Percentiles rank a stretch among this genome's conserved stretches.
These are phyloP conservation scores for Phalaenopsis equestris DNA, from an alignment of 106 monocot genomes.

Conservation along the genomic window DNA sequence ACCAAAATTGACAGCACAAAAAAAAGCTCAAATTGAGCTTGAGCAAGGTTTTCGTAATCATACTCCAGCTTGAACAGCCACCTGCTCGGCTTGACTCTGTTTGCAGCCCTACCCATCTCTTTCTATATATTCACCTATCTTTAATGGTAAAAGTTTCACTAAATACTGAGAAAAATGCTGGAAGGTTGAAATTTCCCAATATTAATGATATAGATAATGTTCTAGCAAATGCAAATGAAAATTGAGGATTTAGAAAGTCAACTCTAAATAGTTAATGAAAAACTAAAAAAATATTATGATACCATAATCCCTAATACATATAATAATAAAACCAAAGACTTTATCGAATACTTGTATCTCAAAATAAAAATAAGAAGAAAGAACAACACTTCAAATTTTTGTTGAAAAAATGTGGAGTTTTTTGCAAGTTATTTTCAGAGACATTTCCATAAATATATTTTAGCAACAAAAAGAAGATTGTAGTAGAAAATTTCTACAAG, in stretches of 20 bases:
- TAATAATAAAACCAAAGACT: not conserved
- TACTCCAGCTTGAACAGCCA: too few species aligned
- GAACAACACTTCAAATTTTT: not conserved
- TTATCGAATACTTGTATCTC: not conserved
- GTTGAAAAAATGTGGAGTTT: too few species aligned
- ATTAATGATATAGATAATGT: not conserved
- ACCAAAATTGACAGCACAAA: too few species aligned
- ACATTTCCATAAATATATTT: not conserved
- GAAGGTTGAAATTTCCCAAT: not conserved
- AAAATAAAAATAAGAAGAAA: not conserved
- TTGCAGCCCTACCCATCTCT: not conserved
- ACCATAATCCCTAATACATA: not conserved
- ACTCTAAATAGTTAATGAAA: not conserved
- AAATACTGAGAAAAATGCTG: not conserved
- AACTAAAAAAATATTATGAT: not conserved
- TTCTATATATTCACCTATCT: not conserved
- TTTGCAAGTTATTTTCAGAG: not conserved
- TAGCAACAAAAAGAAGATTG: too few species aligned
- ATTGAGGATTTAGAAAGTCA: not conserved
- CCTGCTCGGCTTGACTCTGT: too few species aligned
- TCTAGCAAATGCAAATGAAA: too few species aligned
- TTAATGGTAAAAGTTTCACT: not conserved
- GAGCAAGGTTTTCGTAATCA: too few species aligned
- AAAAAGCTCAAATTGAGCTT: too few species aligned
- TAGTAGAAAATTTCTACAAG: too few species aligned